Evolutionary conservation across 1,284 basidiomycete species (phyloP), one percentile per base, ranked within the genome.

Genomic region (Vanrija humicola): DNA sequence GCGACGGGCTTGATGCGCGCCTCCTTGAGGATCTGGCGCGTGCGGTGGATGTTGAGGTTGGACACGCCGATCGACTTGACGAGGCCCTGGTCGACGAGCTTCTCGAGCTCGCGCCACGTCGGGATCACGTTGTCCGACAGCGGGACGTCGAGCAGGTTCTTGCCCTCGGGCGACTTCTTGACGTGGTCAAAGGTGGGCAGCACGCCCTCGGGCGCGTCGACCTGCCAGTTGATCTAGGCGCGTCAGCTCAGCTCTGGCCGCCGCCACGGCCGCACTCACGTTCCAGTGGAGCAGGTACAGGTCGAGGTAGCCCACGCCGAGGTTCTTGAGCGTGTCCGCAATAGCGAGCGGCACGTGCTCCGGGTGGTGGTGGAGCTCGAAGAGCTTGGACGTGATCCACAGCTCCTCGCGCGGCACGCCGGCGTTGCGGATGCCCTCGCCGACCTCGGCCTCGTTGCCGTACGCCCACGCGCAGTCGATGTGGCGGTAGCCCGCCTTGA

Each of bases 391-490:
- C 19, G 82, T 89, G 56, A 89, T 73, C 82, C 83, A 89, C 58
- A 89, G 76, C 38, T 88, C 79, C 59, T 83, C 78, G 25, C 88
- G 81, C 42, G 82, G 78, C 1, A 89, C 77, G 23, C 80, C 77
- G 3, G 74, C 68, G 23, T 61, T 81, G 71, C 79, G 77, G 72
- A 95, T 85, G 40, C 90, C 92, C 52, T 87, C 69, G 16, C 89
- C 91, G 23, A 90, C 90, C 74, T 92, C 88, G 69, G 85, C 88
- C 77, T 95, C 90, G 74, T 95, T 95, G 52, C 59, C 64, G 56
- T 75, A 69, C 28, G 64, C 75, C 73, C 73, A 75, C 21, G 75
- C 75, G 52, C 72, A 72, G 64, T 90, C 88, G 50, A 91, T 85
- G 72, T 90, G 87, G 58, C 84, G 80, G 69, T 87, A 88, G 0